phyloP scores from a whole-genome alignment of 2,329 filamentous ascomycete species.

The Sporothrix inflata region DNA sequence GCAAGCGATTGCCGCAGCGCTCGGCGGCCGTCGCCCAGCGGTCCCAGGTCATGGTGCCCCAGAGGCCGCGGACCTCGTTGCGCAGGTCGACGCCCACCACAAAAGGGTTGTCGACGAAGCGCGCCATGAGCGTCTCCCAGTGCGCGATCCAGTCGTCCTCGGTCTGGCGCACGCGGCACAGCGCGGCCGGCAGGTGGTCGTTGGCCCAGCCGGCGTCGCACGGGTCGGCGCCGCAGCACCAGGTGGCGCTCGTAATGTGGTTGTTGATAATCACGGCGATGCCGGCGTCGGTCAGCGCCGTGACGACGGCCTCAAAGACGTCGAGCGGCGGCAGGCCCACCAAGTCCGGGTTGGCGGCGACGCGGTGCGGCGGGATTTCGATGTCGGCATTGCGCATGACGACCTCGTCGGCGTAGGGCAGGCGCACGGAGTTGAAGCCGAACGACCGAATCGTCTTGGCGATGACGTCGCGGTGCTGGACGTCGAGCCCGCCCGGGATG shows the following conservation, averaged over 20 bases:
- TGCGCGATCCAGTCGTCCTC: constrained; percentile 68
- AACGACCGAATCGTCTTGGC: constrained; percentile 61
- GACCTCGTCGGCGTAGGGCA: constrained; percentile 72
- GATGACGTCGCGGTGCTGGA: constrained; percentile 64
- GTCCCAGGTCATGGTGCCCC: constrained; percentile 70
- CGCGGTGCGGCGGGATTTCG: constrained; percentile 45
- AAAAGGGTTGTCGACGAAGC: constrained; percentile 59
- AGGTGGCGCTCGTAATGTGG: constrained; percentile 69
- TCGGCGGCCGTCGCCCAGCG: constrained; percentile 68
- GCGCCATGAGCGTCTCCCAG: constrained; percentile 67
- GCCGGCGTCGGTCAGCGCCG: constrained; percentile 62
- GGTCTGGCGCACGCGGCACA: constrained; percentile 65
- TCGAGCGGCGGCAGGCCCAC: constrained; percentile 61
- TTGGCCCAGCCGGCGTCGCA: constrained; percentile 71
- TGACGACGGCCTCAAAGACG: constrained; percentile 61
- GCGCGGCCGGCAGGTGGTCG: constrained; percentile 57
- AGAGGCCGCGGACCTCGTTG: constrained; percentile 70
- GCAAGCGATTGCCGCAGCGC: constrained; percentile 62
- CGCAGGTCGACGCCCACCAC: constrained; percentile 69
- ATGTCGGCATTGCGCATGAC: constrained; percentile 63
- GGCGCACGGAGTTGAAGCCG: constrained; percentile 71
- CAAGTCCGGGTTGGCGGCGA: constrained; percentile 64
- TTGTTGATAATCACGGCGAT: constrained; percentile 70
- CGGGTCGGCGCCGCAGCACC: constrained; percentile 70
- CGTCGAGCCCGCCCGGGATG: constrained; percentile 65